Evolutionary conservation across 805 yeast species (phyloP).

Genomic region (Candida palmyrensis): DNA sequence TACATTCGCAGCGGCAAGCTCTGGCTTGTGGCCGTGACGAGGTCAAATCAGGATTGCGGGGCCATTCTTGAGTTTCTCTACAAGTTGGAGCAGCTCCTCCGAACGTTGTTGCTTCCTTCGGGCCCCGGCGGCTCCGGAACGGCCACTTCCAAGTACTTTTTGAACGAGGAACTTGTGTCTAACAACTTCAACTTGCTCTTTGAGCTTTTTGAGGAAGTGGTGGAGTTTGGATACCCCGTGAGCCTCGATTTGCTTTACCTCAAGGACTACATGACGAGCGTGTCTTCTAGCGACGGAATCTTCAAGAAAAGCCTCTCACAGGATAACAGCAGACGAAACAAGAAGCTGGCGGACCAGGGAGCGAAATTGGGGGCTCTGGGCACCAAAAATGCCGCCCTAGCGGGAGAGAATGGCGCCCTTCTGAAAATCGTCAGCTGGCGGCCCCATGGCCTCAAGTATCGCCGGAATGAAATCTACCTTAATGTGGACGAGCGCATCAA

Average conservation of each 20-base stretch:
- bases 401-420: no score
- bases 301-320: slow-evolving; percentile 2
- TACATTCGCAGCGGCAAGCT: slow-evolving; percentile 59
- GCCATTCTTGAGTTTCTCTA: slow-evolving; percentile 73
- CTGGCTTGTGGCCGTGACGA: slow-evolving; percentile 85
- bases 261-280: slow-evolving; percentile 2
- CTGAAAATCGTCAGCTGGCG: slow-evolving; percentile 80
- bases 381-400: no score
- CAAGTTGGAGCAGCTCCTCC: slow-evolving; percentile 51
- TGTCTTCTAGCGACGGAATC: slow-evolving; percentile 1
- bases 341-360: no score
- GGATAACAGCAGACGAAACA: slow-evolving; percentile 3
- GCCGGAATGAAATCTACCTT: slow-evolving; percentile 74
- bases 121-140: slow-evolving; percentile 7
- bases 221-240: slow-evolving; percentile 77
- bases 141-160: not conserved
- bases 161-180: slow-evolving; percentile 37
- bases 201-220: slow-evolving; percentile 70
- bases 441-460: slow-evolving; percentile 60
- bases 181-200: slow-evolving; percentile 66
- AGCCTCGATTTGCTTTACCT: slow-evolving; percentile 45
- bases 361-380: no score
- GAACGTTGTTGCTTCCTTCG: slow-evolving; percentile 16
- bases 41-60: slow-evolving; percentile 84
- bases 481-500: slow-evolving; percentile 74